Percentiles rank a stretch among this genome's conserved stretches.
phyloP scores from a whole-genome alignment of 768 basidiomycete genomes.

The Lentinula sp. region DNA sequence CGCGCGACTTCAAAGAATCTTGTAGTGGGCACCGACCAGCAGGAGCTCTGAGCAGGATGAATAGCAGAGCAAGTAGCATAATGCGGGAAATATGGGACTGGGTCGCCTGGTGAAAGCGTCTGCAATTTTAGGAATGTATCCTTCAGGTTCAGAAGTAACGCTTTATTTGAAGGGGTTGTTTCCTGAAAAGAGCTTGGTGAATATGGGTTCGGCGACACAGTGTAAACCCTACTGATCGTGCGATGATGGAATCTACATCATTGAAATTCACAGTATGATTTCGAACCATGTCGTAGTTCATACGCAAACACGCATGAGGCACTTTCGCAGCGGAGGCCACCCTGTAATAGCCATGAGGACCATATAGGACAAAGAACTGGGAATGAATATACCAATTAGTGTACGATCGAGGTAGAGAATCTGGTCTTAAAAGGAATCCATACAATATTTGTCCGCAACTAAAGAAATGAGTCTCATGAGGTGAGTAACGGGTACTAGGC shows the following conservation, averaged over 20 bases:
- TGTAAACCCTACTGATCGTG: constrained; percentile 34
- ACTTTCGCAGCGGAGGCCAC: constrained; percentile 65
- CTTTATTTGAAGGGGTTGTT: constrained; percentile 44
- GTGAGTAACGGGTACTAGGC: constrained; percentile 11
- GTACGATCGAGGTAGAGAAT: constrained; percentile 80
- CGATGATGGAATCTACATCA: constrained; percentile 51
- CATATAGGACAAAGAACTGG: background rate
- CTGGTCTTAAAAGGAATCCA: constrained; percentile 69
- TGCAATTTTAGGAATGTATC: constrained; percentile 19
- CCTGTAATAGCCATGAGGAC: constrained; percentile 33
- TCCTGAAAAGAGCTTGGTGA: constrained; percentile 28
- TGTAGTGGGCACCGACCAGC: constrained; percentile 51
- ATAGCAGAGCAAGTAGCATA: constrained; percentile 67
- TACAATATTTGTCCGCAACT: constrained; percentile 88
- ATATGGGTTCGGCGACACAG: background rate
- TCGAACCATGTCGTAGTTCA: constrained; percentile 58
- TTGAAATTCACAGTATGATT: constrained; percentile 47
- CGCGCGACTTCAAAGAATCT: constrained; percentile 78
- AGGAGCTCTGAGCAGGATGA: constrained; percentile 68
- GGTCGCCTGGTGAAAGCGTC: constrained; percentile 17
- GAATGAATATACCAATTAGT: constrained; percentile 47
- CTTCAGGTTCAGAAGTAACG: constrained; percentile 39
- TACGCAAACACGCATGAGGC: constrained; percentile 47
- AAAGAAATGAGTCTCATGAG: background rate
- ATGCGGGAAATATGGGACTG: constrained; percentile 36